Evolutionary conservation across 805 yeast genomes (phyloP), one percentile per base, ranked within the genome.

Genomic region (Starmera pachycereana): DNA sequence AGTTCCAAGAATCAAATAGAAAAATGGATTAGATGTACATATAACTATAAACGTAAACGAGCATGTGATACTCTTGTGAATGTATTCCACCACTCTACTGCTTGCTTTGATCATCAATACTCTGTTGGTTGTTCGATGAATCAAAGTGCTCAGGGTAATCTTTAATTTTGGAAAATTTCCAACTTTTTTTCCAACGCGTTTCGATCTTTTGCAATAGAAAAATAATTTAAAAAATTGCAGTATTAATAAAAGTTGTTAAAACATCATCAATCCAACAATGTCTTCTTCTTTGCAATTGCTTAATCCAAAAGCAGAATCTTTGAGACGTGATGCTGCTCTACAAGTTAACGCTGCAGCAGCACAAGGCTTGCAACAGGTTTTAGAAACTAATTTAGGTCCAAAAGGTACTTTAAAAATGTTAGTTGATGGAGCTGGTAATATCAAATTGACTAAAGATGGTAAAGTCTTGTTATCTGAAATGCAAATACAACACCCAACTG

Each of bases 291-390:
- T 89, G 51, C 98, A 92, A 67, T 72, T 92, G 47, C 71, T 92
- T 51, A 92, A 92, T 60, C 97, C 98, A 14, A 90, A 89, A 63
- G 98, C 98, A 5, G 98, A 92, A 69, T 84, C 96, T n/a, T 65
- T 92, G 49, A 78, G 97, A 65, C 78, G 98, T 55, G 77, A 84
- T 44, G 97, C 94, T 61, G 98, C 98, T 28, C 71, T 92, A 44
- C 88, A 89, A 57, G 98, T 92, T 34, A 92, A 92, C 63, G 86
- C 87, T 38, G 76, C 88, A 13, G 97, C 98, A 4, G 98, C 98
- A 6, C 96, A 87, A 59, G 98, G 98, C 35, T 71, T 92, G 42
- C 98, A 92, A 65, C 83, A 80, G 53, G 97, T 92, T 33, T 68
- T 92, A 44, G 81, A 90, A 44, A 78, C 95, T 44, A 92, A 92